These are phyloP conservation scores for Macroventuria anomochaeta DNA, from an alignment of 2,329 filamentous ascomycete genomes.

Conservation along the genomic window DNA sequence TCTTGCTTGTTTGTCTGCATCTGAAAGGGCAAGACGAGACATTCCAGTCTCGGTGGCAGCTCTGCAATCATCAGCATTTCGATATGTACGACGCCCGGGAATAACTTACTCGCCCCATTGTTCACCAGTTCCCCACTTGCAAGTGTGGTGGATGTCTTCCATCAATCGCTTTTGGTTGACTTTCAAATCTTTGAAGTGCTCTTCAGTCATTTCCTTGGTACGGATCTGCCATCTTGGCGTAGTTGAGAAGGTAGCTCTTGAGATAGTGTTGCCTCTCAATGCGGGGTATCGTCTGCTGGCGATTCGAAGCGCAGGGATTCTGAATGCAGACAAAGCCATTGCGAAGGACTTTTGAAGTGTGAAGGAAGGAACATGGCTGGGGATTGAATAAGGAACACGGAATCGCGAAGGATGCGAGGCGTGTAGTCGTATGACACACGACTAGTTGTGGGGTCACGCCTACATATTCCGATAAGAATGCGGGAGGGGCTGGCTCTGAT, in stretches of 20 bases:
- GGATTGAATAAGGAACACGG: constrained; percentile 15
- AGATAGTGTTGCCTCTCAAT: constrained; percentile 11
- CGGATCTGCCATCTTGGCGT: constrained; percentile 47
- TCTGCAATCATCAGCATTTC: constrained; percentile 38
- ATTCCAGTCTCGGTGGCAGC: constrained; percentile 73
- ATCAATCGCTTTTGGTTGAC: constrained; percentile 67
- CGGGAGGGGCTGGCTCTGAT: constrained; percentile 11
- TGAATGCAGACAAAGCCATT: constrained; percentile 25
- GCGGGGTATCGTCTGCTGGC: constrained; percentile 32
- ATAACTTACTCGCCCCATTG: constrained; percentile 67
- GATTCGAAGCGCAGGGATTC: constrained; percentile 25
- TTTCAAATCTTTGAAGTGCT: constrained; percentile 60
- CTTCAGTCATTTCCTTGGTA: constrained; percentile 58
- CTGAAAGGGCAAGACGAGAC: constrained; percentile 73
- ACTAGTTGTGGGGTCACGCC: constrained; percentile 25
- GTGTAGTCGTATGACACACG: constrained; percentile 24
- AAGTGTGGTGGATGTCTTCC: constrained; percentile 69
- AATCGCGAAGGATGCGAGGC: constrained; percentile 21
- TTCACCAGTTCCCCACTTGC: constrained; percentile 70
- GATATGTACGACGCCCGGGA: not conserved
- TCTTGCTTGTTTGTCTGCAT: constrained; percentile 73
- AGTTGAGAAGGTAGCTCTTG: constrained; percentile 35
- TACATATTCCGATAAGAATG: constrained; percentile 29
- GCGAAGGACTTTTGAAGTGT: constrained; percentile 1
- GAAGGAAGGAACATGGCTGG: constrained; percentile 16